Percentiles rank a stretch among this genome's conserved stretches.
Evolutionary conservation across 495 filamentous ascomycete species (phyloP).

Genomic region (Neurospora sp.): DNA sequence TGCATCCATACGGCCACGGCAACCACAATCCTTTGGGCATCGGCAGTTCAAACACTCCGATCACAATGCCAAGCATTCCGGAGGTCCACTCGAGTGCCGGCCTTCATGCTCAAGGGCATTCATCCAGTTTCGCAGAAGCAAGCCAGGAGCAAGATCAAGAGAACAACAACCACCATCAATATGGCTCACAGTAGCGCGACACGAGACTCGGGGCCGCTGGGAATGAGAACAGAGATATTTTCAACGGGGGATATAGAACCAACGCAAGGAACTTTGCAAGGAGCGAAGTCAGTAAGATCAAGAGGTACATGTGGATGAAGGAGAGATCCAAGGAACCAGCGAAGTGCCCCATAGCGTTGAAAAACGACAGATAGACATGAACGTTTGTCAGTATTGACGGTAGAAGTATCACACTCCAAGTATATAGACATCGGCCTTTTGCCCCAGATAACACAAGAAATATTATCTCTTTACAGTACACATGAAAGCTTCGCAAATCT

Average conservation of each 20-base stretch:
- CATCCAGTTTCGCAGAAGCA: background rate
- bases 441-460: too few relatives aligned
- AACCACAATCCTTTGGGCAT: background rate
- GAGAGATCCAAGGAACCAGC: background rate
- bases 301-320: too few relatives aligned
- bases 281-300: background rate
- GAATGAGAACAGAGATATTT: too few relatives aligned
- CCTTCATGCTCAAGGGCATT: background rate
- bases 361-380: background rate
- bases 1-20: background rate
- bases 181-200: background rate
- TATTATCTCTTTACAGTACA: too few relatives aligned
- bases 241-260: too few relatives aligned
- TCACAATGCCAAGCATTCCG: background rate
- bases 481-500: too few relatives aligned
- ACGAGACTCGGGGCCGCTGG: too few relatives aligned
- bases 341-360: background rate
- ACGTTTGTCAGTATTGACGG: background rate
- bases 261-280: too few relatives aligned
- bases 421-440: too few relatives aligned
- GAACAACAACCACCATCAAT: background rate
- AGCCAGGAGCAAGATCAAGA: background rate
- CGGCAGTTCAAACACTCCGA: background rate
- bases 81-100: background rate
- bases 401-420: background rate